A percentile compares a stretch with the other conserved stretches of the same genome.
These are phyloP conservation scores for Arabidopsis lyrata DNA, from an alignment of 441 rosid species.

Conservation along the genomic window DNA sequence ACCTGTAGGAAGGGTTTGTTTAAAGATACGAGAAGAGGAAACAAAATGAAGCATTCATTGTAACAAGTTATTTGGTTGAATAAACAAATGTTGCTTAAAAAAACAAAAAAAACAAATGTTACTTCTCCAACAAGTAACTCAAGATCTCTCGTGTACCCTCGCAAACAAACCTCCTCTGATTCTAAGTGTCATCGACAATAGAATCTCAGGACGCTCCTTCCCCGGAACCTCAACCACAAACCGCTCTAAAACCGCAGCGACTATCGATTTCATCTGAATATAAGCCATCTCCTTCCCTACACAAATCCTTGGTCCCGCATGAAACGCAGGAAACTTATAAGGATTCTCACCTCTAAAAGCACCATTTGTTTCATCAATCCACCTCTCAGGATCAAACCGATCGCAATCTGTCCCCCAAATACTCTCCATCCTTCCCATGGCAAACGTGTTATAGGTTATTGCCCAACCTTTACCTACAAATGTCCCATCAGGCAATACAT, in stretches of 20 bases:
- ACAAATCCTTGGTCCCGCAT: constrained; percentile 74
- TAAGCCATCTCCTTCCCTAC: constrained; percentile 81
- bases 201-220: constrained; percentile 59
- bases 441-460: constrained; percentile 64
- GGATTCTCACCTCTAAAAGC: constrained; percentile 51
- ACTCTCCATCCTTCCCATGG: constrained; percentile 72
- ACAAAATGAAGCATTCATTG: too few species aligned
- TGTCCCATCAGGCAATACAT: constrained; percentile 73
- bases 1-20: too few species aligned
- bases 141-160: constrained; percentile 52
- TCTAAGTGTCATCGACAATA: constrained; percentile 53
- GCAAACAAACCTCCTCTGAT: constrained; percentile 66
- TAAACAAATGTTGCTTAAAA: too few species aligned
- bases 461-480: constrained; percentile 59
- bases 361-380: constrained; percentile 55
- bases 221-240: constrained; percentile 55
- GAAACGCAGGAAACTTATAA: constrained; percentile 69
- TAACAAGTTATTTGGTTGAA: too few species aligned
- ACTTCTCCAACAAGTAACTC: constrained; percentile 24
- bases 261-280: constrained; percentile 74
- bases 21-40: too few species aligned
- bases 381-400: constrained; percentile 70
- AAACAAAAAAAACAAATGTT: background rate
- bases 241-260: constrained; percentile 54
- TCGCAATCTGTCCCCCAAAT: constrained; percentile 71